Base-by-base conservation (phyloP, 2,329 filamentous ascomycete species). In the Fusarium dlaminii region DNA sequence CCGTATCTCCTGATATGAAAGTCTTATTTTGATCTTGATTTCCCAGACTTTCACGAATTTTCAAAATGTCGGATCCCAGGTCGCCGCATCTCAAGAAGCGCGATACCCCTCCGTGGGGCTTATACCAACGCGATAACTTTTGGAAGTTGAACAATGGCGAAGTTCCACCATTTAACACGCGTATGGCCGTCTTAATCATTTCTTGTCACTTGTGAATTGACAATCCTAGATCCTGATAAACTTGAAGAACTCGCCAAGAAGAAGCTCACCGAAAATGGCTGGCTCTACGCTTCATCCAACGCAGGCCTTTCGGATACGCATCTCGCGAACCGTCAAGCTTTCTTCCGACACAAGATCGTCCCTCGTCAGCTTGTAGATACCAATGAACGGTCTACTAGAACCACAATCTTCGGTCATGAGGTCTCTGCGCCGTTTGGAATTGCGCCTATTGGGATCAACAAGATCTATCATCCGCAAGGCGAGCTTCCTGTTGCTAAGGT, bases 111-210 rank as follows among this genome's bases (percentile, higher is more conserved):
- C 54, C 65, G 4, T 68, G 65, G 62, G 62, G 65, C 6, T 5
- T 68, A 6, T 68, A 68, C 7, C 65, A 68, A 15, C 62, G 62
- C 24, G 62, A 66, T 8, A 66, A 68, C 40, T 68, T 68, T 15
- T 68, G 65, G 62, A 68, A 66, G 13, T 8, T 68, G 1, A 66
- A 66, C 14, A 9, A 58, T 1, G 65, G 65, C 13, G 13, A 60
- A 20, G 61, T 60, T 32, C 61, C 65, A n/a, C 65, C 46, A 12
- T 68, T 68, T 8, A 68, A 68, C 29, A 68, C 65, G 0, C 61
- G 65, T 68, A 68, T 49, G 49, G 29, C 13, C n/a, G 34, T 32
- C 15, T 12, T 10, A 17, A 18, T 36, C 8, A 48, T 30, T 30
- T 22, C 8, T 6, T 15, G 13, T 13, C 15, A 34, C 4, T 14